phyloP scores from a whole-genome alignment of 2,329 filamentous ascomycete genomes.

The Pestalotiopsis sp. region DNA sequence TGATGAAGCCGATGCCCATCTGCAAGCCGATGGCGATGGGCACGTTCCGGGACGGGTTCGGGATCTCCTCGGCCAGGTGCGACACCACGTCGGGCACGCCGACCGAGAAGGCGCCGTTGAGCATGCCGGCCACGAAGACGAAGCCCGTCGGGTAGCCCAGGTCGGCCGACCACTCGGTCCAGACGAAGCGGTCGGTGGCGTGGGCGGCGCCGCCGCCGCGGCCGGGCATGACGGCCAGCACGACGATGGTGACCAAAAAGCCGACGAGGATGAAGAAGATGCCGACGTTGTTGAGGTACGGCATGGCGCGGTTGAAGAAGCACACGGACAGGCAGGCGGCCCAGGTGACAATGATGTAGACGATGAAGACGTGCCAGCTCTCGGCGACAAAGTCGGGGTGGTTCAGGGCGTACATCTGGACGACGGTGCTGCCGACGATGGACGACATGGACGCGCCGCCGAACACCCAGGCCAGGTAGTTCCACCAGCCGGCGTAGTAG shows the following conservation, averaged over 20 bases:
- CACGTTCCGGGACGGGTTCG: slow-evolving; percentile 41
- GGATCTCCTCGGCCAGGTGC: slow-evolving; percentile 69
- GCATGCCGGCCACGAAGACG: slow-evolving; percentile 34
- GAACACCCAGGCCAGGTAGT: slow-evolving; percentile 44
- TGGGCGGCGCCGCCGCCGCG: slow-evolving; percentile 26
- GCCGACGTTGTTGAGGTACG: slow-evolving; percentile 55
- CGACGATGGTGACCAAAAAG: slow-evolving; percentile 56
- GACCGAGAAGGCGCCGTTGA: slow-evolving; percentile 70
- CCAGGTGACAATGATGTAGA: slow-evolving; percentile 43
- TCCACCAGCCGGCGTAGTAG: slow-evolving; percentile 50
- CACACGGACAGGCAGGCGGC: slow-evolving; percentile 43
- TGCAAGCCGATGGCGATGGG: slow-evolving; percentile 45
- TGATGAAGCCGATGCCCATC: slow-evolving; percentile 51
- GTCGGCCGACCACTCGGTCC: slow-evolving; percentile 40
- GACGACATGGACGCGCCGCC: slow-evolving; percentile 42
- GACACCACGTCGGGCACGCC: slow-evolving; percentile 68
- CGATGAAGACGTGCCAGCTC: slow-evolving; percentile 46
- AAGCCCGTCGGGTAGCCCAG: slow-evolving; percentile 46
- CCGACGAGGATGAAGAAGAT: slow-evolving; percentile 54
- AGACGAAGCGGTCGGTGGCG: slow-evolving; percentile 39
- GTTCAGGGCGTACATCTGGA: slow-evolving; percentile 47
- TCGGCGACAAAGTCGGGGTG: slow-evolving; percentile 37
- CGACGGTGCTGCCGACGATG: slow-evolving; percentile 42
- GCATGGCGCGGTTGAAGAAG: slow-evolving; percentile 57
- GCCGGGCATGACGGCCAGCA: slow-evolving; percentile 53